phyloP scores from a whole-genome alignment of 345 rosid species.

The Viola odorata region DNA sequence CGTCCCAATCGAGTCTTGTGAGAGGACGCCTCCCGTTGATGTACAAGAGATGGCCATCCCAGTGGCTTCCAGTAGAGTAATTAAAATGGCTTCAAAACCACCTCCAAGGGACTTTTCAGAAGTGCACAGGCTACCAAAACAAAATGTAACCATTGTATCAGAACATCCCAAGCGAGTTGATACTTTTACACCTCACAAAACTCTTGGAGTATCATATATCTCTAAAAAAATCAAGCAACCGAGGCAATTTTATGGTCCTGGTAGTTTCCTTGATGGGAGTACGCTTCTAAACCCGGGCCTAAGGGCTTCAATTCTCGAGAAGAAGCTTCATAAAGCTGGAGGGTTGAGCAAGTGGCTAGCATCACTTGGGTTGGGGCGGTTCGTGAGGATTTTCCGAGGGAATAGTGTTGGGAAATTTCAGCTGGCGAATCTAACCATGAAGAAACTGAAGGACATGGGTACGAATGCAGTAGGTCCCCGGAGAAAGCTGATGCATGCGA shows the following conservation, averaged over 20 bases:
- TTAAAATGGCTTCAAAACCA: conserved; percentile 17
- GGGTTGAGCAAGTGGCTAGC: conserved; percentile 73
- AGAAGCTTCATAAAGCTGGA: conserved; percentile 68
- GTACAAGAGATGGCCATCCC: conserved; percentile 31
- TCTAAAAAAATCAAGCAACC: conserved; percentile 32
- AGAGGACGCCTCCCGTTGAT: conserved; percentile 20
- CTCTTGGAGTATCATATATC: conserved; percentile 21
- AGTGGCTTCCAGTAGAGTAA: conserved; percentile 11
- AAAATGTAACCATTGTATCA: conserved; percentile 14
- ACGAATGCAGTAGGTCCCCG: conserved; percentile 86
- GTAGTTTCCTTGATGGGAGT: conserved; percentile 34
- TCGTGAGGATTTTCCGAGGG: conserved; percentile 59
- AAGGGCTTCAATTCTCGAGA: conserved; percentile 65
- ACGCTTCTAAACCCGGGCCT: conserved; percentile 42
- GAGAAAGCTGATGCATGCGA: conserved; percentile 91
- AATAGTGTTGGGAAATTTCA: conserved; percentile 59
- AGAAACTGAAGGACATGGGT: conserved; percentile 97
- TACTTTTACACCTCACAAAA: conserved; percentile 11
- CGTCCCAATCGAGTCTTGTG: conserved; percentile 14
- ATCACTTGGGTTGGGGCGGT: conserved; percentile 72
- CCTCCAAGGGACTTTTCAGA: conserved; percentile 16
- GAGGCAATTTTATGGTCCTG: conserved; percentile 30
- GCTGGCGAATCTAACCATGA: conserved; percentile 76
- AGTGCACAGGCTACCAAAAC: conserved; percentile 16
- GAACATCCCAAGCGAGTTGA: conserved; percentile 6